Base-by-base conservation (phyloP, 176 grass and related monocot genomes). In the Carex myosuroides region DNA sequence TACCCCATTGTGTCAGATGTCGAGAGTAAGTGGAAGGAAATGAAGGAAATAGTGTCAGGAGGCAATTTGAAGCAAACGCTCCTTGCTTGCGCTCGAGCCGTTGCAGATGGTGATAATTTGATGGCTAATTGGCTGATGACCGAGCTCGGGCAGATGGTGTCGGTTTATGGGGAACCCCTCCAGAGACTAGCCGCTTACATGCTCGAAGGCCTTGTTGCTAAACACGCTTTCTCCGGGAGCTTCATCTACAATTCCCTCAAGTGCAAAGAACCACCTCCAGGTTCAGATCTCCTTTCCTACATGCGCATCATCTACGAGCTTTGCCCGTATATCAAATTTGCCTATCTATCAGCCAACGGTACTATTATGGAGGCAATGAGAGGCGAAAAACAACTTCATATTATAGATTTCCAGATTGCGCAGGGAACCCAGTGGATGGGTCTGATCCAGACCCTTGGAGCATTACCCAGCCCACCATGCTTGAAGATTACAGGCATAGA, bases 321-420 rank as follows among this genome's bases (percentile, higher is more conserved):
- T 32, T 99, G 97, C 60, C 97, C 97, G 32, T 96, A 94, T 86
- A 90, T 99, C 89, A 99, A 99, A 54, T 99, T 99, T 22, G 96
- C 89, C 39, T 99, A 93, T 88, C 86, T 99, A 82, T 99, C 92
- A 0, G 96, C 96, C 0, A 99, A 99, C 1, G 89, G 91, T 9
- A 93, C 93, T 0, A 95, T 99, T 37, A 90, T 91, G 1, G 96
- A 99, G 80, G 91, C 89, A 53, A 82, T 99, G 42, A 93, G 89
- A 76, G 93, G 87, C 37, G 96, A 93, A 77, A 89, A 93, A 80
- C 89, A 83, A 84, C 83, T 99, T 63, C 96, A 99, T 60, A 92
- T 99, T 20, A 92, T 99, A 13, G 96, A 99, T 72, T 99, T 99
- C 91, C 93, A 95, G n/a, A 92, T 99, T 81, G 39, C 91, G 20